Conservation (phyloP, 2,329 filamentous ascomycete genomes). For the Fonsecaea erecta region DNA sequence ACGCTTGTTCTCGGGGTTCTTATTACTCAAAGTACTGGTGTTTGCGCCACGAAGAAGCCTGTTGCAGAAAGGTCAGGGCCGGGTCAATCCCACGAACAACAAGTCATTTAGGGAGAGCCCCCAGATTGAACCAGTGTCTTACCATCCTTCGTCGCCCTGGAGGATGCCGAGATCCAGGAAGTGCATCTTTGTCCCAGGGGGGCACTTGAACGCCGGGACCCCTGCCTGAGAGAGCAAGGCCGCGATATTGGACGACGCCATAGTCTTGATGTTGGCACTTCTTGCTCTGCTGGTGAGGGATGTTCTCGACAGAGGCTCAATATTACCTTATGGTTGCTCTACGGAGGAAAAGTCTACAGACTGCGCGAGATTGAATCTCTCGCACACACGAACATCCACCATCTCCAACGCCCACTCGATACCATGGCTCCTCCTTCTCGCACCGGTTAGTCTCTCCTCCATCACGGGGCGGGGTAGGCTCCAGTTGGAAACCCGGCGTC, state of each 20-base stretch:
- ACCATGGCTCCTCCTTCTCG: too few relatives aligned
- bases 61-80: not conserved
- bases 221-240: slow-evolving; percentile 15
- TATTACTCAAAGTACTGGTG: slow-evolving; percentile 44
- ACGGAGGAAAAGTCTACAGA: too few relatives aligned
- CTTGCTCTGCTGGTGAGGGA: not conserved
- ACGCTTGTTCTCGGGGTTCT: slow-evolving; percentile 49
- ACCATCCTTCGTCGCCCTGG: slow-evolving; percentile 54
- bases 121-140: too few relatives aligned
- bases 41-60: slow-evolving; percentile 50
- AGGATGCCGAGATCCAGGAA: slow-evolving; percentile 53
- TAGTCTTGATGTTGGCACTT: not conserved
- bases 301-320: not conserved
- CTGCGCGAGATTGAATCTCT: too few relatives aligned
- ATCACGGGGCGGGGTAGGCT: too few relatives aligned
- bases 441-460: too few relatives aligned
- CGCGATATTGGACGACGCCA: slow-evolving; percentile 25
- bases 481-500: too few relatives aligned
- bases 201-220: slow-evolving; percentile 43
- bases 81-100: too few relatives aligned
- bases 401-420: too few relatives aligned
- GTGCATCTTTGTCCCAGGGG: slow-evolving; percentile 54
- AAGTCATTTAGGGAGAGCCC: too few relatives aligned
- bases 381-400: too few relatives aligned
- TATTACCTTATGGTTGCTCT: not conserved